Evolutionary conservation across 1,284 basidiomycete species (phyloP).

Genomic region (Entoloma clypeatum): DNA sequence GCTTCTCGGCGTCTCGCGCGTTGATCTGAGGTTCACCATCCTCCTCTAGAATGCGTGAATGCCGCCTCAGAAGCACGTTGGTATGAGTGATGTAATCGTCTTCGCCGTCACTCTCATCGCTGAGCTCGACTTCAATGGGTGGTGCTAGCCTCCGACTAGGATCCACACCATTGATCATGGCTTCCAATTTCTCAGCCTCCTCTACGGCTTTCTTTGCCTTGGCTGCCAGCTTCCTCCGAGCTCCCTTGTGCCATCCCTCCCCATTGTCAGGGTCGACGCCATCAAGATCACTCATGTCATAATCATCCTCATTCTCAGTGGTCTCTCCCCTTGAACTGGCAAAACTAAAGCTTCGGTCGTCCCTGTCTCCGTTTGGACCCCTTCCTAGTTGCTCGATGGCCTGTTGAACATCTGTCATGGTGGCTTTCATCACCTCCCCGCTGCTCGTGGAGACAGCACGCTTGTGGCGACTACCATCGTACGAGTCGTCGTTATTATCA

Average conservation of each 20-base stretch:
- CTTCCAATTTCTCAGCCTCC: constrained; percentile 49
- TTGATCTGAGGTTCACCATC: constrained; percentile 49
- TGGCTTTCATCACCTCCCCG: constrained; percentile 72
- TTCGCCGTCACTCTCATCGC: constrained; percentile 77
- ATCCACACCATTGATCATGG: constrained; percentile 32
- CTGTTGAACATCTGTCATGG: constrained; percentile 83
- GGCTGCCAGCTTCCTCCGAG: constrained; percentile 68
- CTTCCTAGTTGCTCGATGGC: constrained; percentile 78
- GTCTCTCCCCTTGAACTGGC: constrained; percentile 58
- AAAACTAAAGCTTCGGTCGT: constrained; percentile 68
- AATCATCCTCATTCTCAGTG: constrained; percentile 54
- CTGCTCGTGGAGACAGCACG: constrained; percentile 30
- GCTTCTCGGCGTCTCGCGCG: constrained; percentile 8
- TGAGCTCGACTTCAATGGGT: constrained; percentile 72
- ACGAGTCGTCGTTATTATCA: constrained; percentile 22
- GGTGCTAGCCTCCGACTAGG: too few relatives aligned
- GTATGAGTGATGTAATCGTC: constrained; percentile 36
- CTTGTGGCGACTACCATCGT: constrained; percentile 6
- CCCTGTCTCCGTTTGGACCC: constrained; percentile 28
- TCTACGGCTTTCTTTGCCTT: constrained; percentile 64
- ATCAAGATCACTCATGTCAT: constrained; percentile 44
- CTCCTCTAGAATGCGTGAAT: constrained; percentile 63
- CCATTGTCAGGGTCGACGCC: constrained; percentile 39
- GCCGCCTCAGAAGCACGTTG: constrained; percentile 34
- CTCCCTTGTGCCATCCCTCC: constrained; percentile 61